These are phyloP conservation scores for Trichoderma erinaceum DNA, from an alignment of 495 filamentous ascomycete genomes.

Conservation along the genomic window DNA sequence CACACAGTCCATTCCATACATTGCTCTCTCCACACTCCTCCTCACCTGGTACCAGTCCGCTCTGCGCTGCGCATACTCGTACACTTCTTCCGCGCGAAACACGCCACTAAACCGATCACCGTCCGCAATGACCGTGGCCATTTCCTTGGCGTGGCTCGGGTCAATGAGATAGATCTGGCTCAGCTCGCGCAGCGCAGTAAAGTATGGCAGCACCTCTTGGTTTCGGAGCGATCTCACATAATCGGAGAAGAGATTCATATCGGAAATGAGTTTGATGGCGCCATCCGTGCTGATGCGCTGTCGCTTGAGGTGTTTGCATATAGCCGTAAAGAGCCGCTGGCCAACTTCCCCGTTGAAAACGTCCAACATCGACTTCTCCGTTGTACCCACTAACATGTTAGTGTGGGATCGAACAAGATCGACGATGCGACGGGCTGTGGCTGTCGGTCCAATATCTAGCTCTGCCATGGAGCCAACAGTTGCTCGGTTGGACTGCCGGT, in stretches of 20 bases:
- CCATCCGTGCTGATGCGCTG: constrained; percentile 88
- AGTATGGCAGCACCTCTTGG: constrained; percentile 77
- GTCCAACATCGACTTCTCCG: constrained; percentile 94
- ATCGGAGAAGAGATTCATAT: constrained; percentile 88
- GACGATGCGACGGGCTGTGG: constrained; percentile 72
- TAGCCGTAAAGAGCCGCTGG: constrained; percentile 75
- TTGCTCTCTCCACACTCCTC: constrained; percentile 84
- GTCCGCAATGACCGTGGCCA: constrained; percentile 92
- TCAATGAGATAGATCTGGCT: constrained; percentile 95
- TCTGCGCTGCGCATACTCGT: constrained; percentile 89
- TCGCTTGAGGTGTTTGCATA: constrained; percentile 96
- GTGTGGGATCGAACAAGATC: constrained; percentile 82
- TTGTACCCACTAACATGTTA: constrained; percentile 82
- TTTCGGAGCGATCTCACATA: constrained; percentile 80
- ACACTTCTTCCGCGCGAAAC: constrained; percentile 92
- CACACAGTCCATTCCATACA: constrained; percentile 91
- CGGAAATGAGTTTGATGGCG: constrained; percentile 86
- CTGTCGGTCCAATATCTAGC: constrained; percentile 70
- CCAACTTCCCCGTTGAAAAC: constrained; percentile 99
- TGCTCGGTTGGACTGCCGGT: background rate
- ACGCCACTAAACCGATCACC: constrained; percentile 82
- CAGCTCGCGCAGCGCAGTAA: constrained; percentile 84
- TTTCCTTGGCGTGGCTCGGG: constrained; percentile 79
- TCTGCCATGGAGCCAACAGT: constrained; percentile 19
- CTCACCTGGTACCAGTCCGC: constrained; percentile 92